Conservation (phyloP, 2,329 filamentous ascomycete species). For the Clarireedia sp. region DNA sequence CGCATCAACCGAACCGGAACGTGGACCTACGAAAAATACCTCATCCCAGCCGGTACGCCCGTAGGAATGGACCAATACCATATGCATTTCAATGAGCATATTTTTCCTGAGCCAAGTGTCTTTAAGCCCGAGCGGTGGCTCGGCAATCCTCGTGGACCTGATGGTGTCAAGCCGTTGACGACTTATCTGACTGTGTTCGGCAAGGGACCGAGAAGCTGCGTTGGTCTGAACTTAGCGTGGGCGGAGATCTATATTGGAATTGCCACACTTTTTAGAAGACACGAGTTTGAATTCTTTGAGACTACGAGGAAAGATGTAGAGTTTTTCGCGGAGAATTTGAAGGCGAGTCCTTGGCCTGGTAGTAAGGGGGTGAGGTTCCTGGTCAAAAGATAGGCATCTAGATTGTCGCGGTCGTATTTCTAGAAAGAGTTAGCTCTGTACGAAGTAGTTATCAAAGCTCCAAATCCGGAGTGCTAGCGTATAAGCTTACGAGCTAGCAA, state of each 20-base stretch:
- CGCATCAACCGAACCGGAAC: conserved; percentile 19
- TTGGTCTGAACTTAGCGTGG: neutral
- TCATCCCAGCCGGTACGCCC: neutral
- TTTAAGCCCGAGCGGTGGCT: neutral
- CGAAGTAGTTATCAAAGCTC: neutral
- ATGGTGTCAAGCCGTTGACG: conserved; percentile 1
- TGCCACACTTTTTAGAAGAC: neutral
- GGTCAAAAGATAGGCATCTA: neutral
- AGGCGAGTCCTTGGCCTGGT: neutral
- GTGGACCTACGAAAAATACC: neutral
- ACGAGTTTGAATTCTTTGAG: neutral
- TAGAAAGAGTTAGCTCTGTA: neutral
- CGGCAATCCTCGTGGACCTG: neutral
- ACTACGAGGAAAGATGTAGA: neutral
- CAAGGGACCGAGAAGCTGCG: neutral
- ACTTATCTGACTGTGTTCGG: conserved; percentile 21
- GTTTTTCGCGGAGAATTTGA: neutral
- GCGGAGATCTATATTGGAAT: neutral
- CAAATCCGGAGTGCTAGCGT: no score
- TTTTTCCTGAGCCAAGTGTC: neutral
- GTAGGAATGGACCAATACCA: neutral
- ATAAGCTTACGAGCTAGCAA: no score
- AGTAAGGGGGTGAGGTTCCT: neutral
- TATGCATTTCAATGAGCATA: neutral
- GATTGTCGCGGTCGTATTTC: neutral